These are phyloP conservation scores for Mycena maculata DNA, from an alignment of 768 basidiomycete genomes.

Conservation along the genomic window DNA sequence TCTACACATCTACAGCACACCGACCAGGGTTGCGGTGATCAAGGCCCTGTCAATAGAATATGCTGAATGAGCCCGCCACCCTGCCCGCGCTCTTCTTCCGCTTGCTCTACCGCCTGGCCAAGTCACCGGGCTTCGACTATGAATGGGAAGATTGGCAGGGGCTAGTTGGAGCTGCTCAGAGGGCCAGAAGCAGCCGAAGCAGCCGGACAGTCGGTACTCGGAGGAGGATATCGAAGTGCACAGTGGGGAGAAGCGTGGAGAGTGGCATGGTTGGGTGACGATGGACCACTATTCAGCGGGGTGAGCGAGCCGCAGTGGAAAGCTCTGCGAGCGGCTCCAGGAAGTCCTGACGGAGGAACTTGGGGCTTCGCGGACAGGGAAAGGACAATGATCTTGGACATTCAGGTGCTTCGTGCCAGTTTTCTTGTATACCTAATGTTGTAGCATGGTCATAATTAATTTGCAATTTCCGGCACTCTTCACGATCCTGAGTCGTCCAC, in stretches of 20 bases:
- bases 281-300: conserved; percentile 53
- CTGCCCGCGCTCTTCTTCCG: too few relatives aligned
- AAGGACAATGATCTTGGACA: background rate
- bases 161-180: conserved; percentile 47
- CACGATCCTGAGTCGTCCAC: too few relatives aligned
- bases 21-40: too few relatives aligned
- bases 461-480: too few relatives aligned
- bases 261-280: conserved; percentile 53
- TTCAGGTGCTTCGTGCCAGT: background rate
- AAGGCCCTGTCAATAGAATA: too few relatives aligned
- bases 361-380: background rate
- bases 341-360: conserved; percentile 44
- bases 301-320: conserved; percentile 51
- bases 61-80: too few relatives aligned
- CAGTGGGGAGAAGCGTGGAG: conserved; percentile 33
- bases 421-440: too few relatives aligned
- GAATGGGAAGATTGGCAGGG: conserved; percentile 52
- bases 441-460: too few relatives aligned
- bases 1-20: too few relatives aligned
- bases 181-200: conserved; percentile 30
- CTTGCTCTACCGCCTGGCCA: too few relatives aligned
- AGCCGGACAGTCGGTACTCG: background rate
- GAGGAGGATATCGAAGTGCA: conserved; percentile 11
- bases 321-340: conserved; percentile 49
- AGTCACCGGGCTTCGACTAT: conserved; percentile 43